Conservation (phyloP, 1,284 basidiomycete species). For the Sporisorium graminicola region DNA sequence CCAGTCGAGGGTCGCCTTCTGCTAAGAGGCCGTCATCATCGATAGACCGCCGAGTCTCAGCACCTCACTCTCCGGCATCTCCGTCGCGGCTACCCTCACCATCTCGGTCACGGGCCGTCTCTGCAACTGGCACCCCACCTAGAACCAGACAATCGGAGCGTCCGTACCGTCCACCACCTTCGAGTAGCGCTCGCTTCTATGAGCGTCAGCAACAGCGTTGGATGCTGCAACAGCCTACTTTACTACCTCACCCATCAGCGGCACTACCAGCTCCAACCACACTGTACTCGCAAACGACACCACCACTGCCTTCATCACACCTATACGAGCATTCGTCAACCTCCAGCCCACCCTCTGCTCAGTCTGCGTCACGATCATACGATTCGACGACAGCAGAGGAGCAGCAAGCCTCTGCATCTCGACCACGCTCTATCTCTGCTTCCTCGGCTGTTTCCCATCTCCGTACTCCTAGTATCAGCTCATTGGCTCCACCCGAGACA, state of each 20-base stretch:
- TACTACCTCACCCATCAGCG: conserved; percentile 1
- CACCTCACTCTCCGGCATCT: conserved; percentile 5
- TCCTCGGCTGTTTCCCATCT: conserved; percentile 6
- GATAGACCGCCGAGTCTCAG: conserved; percentile 14
- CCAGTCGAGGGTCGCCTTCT: conserved; percentile 10
- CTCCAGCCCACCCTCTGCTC: background rate
- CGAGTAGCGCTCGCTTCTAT: conserved; percentile 44
- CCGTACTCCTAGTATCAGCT: conserved; percentile 25
- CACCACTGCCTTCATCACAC: background rate
- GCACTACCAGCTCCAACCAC: background rate
- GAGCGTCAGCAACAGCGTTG: conserved; percentile 41
- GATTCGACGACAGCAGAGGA: background rate
- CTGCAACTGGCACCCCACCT: conserved; percentile 22
- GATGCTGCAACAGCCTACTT: conserved; percentile 17
- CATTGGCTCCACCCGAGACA: conserved; percentile 16
- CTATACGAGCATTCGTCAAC: background rate
- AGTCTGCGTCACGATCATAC: conserved; percentile 3
- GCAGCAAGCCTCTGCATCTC: background rate
- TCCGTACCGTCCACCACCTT: conserved; percentile 45
- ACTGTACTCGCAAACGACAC: background rate
- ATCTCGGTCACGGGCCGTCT: conserved; percentile 16
- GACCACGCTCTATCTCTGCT: conserved; percentile 1
- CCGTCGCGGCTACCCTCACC: conserved; percentile 2
- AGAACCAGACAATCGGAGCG: conserved; percentile 22
- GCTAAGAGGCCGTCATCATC: conserved; percentile 3